Evolutionary conservation across 768 basidiomycete species (phyloP).

Genomic region (Lentinula guzmanii): DNA sequence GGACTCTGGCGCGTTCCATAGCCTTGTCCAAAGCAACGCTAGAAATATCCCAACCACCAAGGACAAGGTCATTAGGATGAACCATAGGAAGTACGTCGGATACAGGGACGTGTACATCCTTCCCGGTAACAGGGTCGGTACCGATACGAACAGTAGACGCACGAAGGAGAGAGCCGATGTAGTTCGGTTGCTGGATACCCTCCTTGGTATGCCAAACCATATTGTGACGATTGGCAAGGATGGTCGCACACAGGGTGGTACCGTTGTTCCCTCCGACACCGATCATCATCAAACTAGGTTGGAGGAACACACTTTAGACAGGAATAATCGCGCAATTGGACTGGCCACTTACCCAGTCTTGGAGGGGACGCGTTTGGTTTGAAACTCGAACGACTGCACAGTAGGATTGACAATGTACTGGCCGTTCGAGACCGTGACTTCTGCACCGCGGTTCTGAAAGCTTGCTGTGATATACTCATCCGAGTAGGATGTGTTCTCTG

Average conservation of each 20-base stretch:
- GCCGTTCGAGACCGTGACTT: constrained; percentile 64
- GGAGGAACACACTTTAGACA: constrained; percentile 7
- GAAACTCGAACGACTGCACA: constrained; percentile 81
- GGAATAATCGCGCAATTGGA: constrained; percentile 5
- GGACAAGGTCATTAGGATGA: constrained; percentile 95
- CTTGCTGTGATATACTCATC: constrained; percentile 80
- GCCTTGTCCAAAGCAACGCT: constrained; percentile 79
- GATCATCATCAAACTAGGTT: constrained; percentile 85
- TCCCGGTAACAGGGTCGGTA: constrained; percentile 67
- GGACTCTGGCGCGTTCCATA: constrained; percentile 88
- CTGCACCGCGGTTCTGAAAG: constrained; percentile 75
- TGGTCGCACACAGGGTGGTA: constrained; percentile 86
- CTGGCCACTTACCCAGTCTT: constrained; percentile 78
- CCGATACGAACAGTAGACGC: constrained; percentile 95
- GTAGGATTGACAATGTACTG: constrained; percentile 78
- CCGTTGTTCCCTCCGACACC: constrained; percentile 98
- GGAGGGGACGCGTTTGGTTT: constrained; percentile 77
- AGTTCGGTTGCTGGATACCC: constrained; percentile 92
- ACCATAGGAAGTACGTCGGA: constrained; percentile 95
- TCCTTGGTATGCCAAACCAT: constrained; percentile 93
- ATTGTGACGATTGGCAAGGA: constrained; percentile 93
- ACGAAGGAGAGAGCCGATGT: constrained; percentile 93
- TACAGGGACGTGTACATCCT: constrained; percentile 90
- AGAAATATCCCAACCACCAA: constrained; percentile 99
- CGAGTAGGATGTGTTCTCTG: constrained; percentile 74